Percentiles rank a stretch among this genome's conserved stretches.
Evolutionary conservation across 2,329 filamentous ascomycete species (phyloP).

Genomic region (Fusarium sp.): DNA sequence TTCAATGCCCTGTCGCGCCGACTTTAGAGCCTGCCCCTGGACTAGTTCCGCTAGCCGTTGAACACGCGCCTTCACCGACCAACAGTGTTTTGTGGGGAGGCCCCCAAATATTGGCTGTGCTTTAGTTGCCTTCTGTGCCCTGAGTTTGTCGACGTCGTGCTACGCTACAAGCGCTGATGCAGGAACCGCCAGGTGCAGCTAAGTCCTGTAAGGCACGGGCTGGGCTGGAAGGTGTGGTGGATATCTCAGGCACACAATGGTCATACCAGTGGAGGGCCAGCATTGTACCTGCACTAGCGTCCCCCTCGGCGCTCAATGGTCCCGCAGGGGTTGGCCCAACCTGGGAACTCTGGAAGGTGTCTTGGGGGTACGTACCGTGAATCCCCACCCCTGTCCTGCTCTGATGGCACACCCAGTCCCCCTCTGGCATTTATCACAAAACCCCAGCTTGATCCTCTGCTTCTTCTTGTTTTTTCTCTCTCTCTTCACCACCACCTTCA

Average conservation of each 20-base stretch:
- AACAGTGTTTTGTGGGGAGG: conserved; percentile 8
- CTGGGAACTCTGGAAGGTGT: conserved; percentile 11
- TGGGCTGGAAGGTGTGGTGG: conserved; percentile 7
- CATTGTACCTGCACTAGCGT: conserved; percentile 40
- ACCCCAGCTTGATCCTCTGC: conserved; percentile 28
- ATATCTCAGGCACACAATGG: not conserved
- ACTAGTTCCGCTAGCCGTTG: conserved; percentile 27
- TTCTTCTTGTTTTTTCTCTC: conserved; percentile 24
- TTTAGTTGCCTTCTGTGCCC: not conserved
- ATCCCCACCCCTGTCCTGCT: conserved; percentile 13
- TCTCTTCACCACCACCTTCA: conserved; percentile 39
- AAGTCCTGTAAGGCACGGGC: conserved; percentile 11
- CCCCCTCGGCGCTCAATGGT: conserved; percentile 32
- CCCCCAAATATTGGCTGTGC: not conserved
- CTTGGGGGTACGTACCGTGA: conserved; percentile 25
- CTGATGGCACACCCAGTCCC: conserved; percentile 17
- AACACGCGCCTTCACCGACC: conserved; percentile 35
- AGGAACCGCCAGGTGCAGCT: conserved; percentile 23
- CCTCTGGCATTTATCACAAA: conserved; percentile 42
- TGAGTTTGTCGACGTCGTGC: not conserved
- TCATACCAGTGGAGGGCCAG: conserved; percentile 3
- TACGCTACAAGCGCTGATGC: conserved; percentile 24
- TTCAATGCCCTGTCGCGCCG: conserved; percentile 18
- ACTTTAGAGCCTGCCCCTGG: conserved; percentile 13
- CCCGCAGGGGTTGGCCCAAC: conserved; percentile 16